phyloP scores from a whole-genome alignment of 1,284 basidiomycete genomes.

The Fistulinella cinereoalba region DNA sequence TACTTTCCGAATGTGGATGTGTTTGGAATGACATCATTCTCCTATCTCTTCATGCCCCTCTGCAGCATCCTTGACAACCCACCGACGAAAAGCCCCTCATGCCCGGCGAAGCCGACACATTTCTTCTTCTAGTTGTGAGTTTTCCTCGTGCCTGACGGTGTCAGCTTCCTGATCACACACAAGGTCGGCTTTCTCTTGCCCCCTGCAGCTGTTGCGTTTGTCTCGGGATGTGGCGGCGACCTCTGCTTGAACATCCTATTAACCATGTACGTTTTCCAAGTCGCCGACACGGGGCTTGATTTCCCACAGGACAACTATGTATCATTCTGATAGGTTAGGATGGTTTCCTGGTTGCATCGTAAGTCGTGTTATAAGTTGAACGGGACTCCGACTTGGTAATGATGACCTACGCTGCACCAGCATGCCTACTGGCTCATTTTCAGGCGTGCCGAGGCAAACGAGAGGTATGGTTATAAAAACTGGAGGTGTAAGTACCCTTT shows the following conservation, averaged over 20 bases:
- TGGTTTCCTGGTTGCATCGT: conserved; percentile 72
- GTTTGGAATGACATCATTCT: conserved; percentile 25
- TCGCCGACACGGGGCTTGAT: background rate
- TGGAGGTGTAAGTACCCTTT: conserved; percentile 50
- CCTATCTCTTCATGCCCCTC: background rate
- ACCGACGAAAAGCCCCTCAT: conserved; percentile 3
- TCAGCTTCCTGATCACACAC: background rate
- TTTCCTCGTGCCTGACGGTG: too few species aligned
- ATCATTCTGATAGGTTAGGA: conserved; percentile 51
- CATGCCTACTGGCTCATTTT: conserved; percentile 69
- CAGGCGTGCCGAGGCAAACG: conserved; percentile 70
- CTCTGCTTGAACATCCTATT: conserved; percentile 67
- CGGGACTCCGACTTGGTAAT: background rate
- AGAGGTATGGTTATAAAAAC: conserved; percentile 63
- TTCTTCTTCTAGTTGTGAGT: conserved; percentile 22
- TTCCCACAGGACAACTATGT: background rate
- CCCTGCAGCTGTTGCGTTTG: conserved; percentile 56
- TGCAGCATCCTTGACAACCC: background rate
- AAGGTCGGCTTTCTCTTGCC: conserved; percentile 72
- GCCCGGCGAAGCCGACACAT: conserved; percentile 22
- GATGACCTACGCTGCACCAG: too few species aligned
- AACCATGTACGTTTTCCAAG: conserved; percentile 50
- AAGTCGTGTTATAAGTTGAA: conserved; percentile 1
- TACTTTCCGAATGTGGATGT: conserved; percentile 16
- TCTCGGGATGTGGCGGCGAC: conserved; percentile 66